Evolutionary conservation across 345 rosid genomes (phyloP).

Genomic region (Crucihimalaya himalaica): DNA sequence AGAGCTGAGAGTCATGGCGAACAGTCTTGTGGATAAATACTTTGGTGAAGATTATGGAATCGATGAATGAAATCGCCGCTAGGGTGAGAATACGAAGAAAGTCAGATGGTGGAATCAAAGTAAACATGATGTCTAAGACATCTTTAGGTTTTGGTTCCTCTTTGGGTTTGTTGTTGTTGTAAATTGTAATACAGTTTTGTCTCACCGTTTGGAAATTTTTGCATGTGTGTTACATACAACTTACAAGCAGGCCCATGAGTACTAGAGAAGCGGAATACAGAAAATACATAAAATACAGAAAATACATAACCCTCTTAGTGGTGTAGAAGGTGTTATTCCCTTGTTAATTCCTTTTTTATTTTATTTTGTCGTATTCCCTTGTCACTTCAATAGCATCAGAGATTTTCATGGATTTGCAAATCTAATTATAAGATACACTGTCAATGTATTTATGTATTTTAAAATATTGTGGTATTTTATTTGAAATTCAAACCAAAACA

Average conservation of each 20-base stretch:
- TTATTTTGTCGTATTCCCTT: neutral
- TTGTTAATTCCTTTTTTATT: neutral
- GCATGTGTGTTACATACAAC: neutral
- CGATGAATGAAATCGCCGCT: slow-evolving; percentile 41
- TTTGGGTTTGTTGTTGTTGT: slow-evolving; percentile 31
- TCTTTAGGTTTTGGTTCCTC: slow-evolving; percentile 13
- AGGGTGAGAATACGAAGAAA: slow-evolving; percentile 7
- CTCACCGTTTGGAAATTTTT: slow-evolving; percentile 8
- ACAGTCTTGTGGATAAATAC: slow-evolving; percentile 80
- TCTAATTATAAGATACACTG: neutral
- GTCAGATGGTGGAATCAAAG: slow-evolving; percentile 20
- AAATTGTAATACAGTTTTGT: slow-evolving; percentile 35
- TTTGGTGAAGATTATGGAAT: slow-evolving; percentile 91
- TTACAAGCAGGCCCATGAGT: neutral
- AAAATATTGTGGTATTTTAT: neutral
- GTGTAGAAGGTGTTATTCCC: neutral
- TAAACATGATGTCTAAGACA: slow-evolving; percentile 8
- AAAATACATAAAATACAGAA: neutral
- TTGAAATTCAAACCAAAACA: too few species aligned
- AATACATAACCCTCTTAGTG: neutral
- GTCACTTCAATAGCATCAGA: neutral
- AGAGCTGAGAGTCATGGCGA: slow-evolving; percentile 92
- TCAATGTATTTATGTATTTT: neutral
- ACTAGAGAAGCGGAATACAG: too few species aligned
- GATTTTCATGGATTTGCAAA: neutral